Percentiles rank a stretch among this genome's conserved stretches.
Evolutionary conservation across 495 filamentous ascomycete species (phyloP).

Genomic region (Penicillium psychrofluorescens): DNA sequence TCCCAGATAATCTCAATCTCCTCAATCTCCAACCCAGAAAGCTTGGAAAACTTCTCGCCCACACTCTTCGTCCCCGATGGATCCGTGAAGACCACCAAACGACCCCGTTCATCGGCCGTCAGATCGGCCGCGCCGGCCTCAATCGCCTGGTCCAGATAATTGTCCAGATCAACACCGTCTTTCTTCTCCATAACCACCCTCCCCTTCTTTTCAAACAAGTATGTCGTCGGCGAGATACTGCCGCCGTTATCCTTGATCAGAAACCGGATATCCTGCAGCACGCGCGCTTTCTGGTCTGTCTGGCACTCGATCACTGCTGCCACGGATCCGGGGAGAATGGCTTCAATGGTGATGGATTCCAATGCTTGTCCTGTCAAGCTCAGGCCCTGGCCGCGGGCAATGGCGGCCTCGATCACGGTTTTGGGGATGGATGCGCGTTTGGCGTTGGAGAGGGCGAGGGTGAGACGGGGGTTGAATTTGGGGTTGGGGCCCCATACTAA

Average conservation of each 20-base stretch:
- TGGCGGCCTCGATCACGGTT: conserved; percentile 69
- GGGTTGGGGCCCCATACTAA: conserved; percentile 61
- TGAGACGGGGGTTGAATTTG: conserved; percentile 65
- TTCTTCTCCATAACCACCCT: conserved; percentile 59
- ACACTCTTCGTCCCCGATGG: conserved; percentile 60
- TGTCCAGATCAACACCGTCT: conserved; percentile 56
- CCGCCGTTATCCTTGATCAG: conserved; percentile 66
- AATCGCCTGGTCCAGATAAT: conserved; percentile 73
- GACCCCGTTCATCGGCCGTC: conserved; percentile 59
- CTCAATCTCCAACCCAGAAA: conserved; percentile 54
- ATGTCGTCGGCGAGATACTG: conserved; percentile 61
- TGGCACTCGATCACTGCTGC: conserved; percentile 77
- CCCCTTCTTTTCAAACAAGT: conserved; percentile 77
- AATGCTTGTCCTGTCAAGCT: conserved; percentile 63
- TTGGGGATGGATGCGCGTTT: conserved; percentile 87
- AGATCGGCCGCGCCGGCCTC: conserved; percentile 83
- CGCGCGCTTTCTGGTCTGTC: conserved; percentile 70
- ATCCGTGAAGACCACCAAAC: conserved; percentile 68
- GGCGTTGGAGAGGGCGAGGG: conserved; percentile 61
- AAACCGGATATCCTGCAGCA: conserved; percentile 61
- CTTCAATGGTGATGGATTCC: conserved; percentile 73
- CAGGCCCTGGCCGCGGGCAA: conserved; percentile 79
- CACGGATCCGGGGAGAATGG: conserved; percentile 68
- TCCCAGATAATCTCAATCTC: conserved; percentile 79
- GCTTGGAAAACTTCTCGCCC: conserved; percentile 51